These are phyloP conservation scores for Naematelia encephala DNA, from an alignment of 768 basidiomycete species.

Conservation along the genomic window DNA sequence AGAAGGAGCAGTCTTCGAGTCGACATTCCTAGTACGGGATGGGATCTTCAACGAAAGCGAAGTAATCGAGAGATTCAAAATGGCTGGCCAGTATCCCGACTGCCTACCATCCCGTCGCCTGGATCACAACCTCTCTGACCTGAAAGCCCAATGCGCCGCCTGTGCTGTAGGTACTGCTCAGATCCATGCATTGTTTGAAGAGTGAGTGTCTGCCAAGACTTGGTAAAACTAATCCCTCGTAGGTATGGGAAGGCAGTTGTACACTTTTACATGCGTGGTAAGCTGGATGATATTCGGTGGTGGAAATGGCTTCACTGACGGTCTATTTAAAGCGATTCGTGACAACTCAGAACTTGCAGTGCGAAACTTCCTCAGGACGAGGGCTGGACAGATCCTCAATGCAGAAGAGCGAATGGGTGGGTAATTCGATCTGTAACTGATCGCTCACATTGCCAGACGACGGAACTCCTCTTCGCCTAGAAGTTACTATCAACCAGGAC, in stretches of 20 bases:
- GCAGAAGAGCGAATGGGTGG: background rate
- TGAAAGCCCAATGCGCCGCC: constrained; percentile 27
- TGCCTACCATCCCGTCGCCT: constrained; percentile 33
- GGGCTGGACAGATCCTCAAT: background rate
- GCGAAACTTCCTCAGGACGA: constrained; percentile 64
- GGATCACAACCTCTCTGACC: constrained; percentile 31
- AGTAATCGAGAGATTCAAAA: constrained; percentile 24
- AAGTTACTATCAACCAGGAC: constrained; percentile 15
- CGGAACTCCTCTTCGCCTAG: constrained; percentile 12
- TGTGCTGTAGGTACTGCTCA: constrained; percentile 30
- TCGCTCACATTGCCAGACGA: constrained; percentile 7
- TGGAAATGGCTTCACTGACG: background rate
- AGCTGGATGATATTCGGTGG: background rate
- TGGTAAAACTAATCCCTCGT: constrained; percentile 38
- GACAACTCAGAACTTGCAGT: constrained; percentile 85
- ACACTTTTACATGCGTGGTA: constrained; percentile 14
- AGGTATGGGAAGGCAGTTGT: constrained; percentile 14
- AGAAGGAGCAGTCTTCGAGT: constrained; percentile 14
- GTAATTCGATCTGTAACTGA: background rate
- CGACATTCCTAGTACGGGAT: constrained; percentile 14
- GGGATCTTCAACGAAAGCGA: constrained; percentile 27
- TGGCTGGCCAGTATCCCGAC: constrained; percentile 27
- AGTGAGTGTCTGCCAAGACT: constrained; percentile 25
- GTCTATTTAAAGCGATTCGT: constrained; percentile 56
- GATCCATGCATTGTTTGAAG: constrained; percentile 32